phyloP scores from a whole-genome alignment of 2,329 filamentous ascomycete genomes.

The Reticulascus tulasneorum region DNA sequence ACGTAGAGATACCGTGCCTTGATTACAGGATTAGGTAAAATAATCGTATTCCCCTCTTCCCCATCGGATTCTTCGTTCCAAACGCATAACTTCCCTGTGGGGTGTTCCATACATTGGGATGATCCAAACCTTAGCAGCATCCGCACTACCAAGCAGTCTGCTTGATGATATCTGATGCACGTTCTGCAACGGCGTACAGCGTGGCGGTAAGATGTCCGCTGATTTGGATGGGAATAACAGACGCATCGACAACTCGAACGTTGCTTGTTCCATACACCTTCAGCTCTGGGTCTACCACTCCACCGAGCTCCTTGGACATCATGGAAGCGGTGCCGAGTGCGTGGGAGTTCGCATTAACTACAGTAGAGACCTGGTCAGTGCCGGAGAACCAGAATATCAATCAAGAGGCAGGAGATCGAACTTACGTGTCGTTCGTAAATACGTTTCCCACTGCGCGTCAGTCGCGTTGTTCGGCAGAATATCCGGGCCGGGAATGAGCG shows the following conservation, averaged over 20 bases:
- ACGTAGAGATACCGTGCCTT: too few relatives aligned
- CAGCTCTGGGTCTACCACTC: slow-evolving; percentile 42
- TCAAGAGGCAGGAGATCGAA: too few relatives aligned
- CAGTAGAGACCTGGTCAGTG: neutral
- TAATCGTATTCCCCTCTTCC: too few relatives aligned
- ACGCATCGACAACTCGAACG: slow-evolving; percentile 46
- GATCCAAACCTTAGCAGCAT: too few relatives aligned
- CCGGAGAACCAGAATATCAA: neutral
- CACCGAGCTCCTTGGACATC: slow-evolving; percentile 44
- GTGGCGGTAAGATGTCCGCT: slow-evolving; percentile 47
- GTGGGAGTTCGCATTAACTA: slow-evolving; percentile 35
- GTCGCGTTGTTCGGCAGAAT: slow-evolving; percentile 23
- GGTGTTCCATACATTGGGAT: too few relatives aligned
- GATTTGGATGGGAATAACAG: slow-evolving; percentile 43
- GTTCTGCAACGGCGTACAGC: slow-evolving; percentile 51
- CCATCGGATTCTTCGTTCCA: too few relatives aligned
- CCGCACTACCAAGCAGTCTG: neutral
- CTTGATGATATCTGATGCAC: slow-evolving; percentile 28
- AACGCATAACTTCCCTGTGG: too few relatives aligned
- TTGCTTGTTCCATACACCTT: slow-evolving; percentile 48
- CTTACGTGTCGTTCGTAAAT: slow-evolving; percentile 14
- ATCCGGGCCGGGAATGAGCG: slow-evolving; percentile 17
- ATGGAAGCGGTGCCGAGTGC: slow-evolving; percentile 45
- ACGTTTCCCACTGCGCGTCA: slow-evolving; percentile 22
- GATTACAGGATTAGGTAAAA: too few relatives aligned